Percentiles rank a stretch among this genome's conserved stretches.
Evolutionary conservation across 2,329 filamentous ascomycete species (phyloP).

Genomic region (Colletotrichum trifolii): DNA sequence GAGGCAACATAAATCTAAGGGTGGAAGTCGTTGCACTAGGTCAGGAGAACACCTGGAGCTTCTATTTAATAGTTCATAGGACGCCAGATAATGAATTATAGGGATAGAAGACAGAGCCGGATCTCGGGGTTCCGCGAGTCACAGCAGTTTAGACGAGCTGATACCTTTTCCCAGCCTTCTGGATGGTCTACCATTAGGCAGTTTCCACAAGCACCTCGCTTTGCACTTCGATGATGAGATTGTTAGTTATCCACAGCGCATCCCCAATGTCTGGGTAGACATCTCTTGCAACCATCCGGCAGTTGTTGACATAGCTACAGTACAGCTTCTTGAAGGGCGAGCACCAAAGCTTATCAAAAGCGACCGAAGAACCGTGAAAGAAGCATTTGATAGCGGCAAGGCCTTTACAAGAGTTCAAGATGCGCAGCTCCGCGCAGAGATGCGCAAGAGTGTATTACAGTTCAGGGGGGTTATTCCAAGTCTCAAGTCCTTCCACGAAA

Average conservation of each 20-base stretch:
- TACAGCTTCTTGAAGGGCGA: slow-evolving; percentile 1
- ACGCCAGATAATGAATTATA: no score
- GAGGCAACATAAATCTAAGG: no score
- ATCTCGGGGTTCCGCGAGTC: no score
- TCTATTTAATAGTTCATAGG: no score
- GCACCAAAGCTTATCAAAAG: not conserved
- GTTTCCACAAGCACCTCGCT: slow-evolving; percentile 12
- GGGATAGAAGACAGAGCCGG: no score
- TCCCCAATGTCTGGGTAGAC: not conserved
- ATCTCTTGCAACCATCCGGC: not conserved
- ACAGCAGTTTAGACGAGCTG: not conserved
- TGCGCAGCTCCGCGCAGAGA: not conserved
- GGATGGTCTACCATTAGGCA: not conserved
- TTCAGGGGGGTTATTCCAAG: slow-evolving; percentile 4
- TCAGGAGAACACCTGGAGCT: no score
- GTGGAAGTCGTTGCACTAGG: no score
- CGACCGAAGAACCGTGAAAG: not conserved
- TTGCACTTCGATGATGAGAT: slow-evolving; percentile 2
- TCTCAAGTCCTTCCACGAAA: slow-evolving; percentile 6
- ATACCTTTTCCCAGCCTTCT: slow-evolving; percentile 4
- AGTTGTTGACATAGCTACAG: not conserved
- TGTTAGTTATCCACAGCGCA: not conserved
- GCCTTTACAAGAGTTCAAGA: not conserved
- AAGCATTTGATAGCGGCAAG: not conserved
- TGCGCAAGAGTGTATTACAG: not conserved